Conservation (phyloP, 345 rosid genomes). For the Odontarrhena argentea region DNA sequence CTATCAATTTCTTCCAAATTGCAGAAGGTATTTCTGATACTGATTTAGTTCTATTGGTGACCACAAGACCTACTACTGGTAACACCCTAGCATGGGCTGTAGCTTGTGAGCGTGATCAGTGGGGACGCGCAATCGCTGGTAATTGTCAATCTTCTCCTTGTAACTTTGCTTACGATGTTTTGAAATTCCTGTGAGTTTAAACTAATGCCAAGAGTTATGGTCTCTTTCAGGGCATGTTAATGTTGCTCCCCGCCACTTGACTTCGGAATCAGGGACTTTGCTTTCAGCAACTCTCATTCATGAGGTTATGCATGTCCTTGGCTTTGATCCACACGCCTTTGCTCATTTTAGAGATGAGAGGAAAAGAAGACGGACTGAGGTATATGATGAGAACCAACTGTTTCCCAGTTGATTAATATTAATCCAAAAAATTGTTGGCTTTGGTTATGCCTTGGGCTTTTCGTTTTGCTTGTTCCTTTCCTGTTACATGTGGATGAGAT, state of each 20-base stretch:
- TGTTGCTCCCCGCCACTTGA: constrained; percentile 99
- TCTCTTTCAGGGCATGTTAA: constrained; percentile 83
- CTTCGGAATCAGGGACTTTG: constrained; percentile 93
- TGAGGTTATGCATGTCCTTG: constrained; percentile 99
- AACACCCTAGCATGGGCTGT: constrained; percentile 99
- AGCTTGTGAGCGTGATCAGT: constrained; percentile 98
- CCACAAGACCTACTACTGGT: constrained; percentile 99
- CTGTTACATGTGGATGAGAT: constrained; percentile 1
- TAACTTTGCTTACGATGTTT: neutral
- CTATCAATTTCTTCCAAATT: constrained; percentile 12
- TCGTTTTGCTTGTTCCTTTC: constrained; percentile 4
- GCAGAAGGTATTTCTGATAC: constrained; percentile 90
- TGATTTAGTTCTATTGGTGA: constrained; percentile 93
- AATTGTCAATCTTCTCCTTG: constrained; percentile 11
- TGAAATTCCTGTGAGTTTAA: constrained; percentile 21
- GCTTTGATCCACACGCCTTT: constrained; percentile 99
- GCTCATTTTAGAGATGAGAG: constrained; percentile 98
- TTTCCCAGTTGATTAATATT: neutral
- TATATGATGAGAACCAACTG: constrained; percentile 35
- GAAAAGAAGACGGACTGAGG: constrained; percentile 93
- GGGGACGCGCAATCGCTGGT: constrained; percentile 99
- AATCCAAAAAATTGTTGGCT: neutral
- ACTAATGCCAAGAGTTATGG: constrained; percentile 18
- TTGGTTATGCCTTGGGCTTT: neutral
- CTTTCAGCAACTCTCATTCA: constrained; percentile 98